Base-by-base conservation (phyloP, 805 yeast genomes). In the Suhomyces prunicola region DNA sequence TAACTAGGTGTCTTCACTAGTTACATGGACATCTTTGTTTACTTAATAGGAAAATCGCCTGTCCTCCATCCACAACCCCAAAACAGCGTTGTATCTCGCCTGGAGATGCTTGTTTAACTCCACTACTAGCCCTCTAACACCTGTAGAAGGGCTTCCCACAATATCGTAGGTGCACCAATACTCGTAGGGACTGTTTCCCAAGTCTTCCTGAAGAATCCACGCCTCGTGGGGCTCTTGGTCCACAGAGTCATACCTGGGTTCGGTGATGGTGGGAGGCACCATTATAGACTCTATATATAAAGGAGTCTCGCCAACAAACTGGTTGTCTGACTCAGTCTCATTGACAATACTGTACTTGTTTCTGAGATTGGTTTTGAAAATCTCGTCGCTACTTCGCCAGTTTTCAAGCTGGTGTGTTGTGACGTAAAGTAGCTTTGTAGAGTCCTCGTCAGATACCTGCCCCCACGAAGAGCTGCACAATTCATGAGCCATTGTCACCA, bases 401-500 rank as follows among this genome's bases (percentile, higher is more conserved):
- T 68, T 69, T 47, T 71, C 72, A n/a, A 71, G 57, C 53, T 72
- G 77, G 53, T 70, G 73, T 3, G 68, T 56, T 4, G 76, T 70
- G 6, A 68, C 62, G 51, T 69, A 72, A 8, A 70, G 35, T 27
- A 72, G 54, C 1, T 60, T 54, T 44, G 50, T 51, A 39, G 61
- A 64, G 46, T 71, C 70, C 2, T 26, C 52, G 22, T 61, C 71
- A 44, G 58, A 58, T 2, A 69, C 42, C 54, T 72, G 76, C 5
- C 68, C 72, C 75, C 76, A 71, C 12, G 75, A 70, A 13, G 73
- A 56, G 10, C 75, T 70, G 53, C 77, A 72, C 7, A 72, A 50
- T 51, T 72, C 76, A 5, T 59, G 55, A 4, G 76, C 60, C 15
- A 54, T 42, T 1, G 67, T 61, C 5, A 60, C 51, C 12, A 24